Percentiles rank a stretch among this genome's conserved stretches.
Conservation (phyloP, 1,139 yeast species). For the Lodderomyces theae region DNA sequence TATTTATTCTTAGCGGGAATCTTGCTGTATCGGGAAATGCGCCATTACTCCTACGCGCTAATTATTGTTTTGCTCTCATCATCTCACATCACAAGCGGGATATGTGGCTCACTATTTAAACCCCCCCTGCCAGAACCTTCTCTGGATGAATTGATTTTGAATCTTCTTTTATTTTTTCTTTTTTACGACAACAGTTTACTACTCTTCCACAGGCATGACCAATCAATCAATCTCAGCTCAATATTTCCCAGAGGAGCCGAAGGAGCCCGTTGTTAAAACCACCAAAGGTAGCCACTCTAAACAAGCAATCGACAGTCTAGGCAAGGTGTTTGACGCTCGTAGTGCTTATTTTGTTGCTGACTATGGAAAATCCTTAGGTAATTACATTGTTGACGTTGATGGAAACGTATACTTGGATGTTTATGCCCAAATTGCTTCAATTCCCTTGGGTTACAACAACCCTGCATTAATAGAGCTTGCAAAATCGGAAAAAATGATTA, state of each 20-base stretch:
- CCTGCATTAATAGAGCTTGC: slow-evolving; percentile 65
- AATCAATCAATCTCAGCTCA: slow-evolving; percentile 41
- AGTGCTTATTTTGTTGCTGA: slow-evolving; percentile 69
- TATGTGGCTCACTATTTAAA: too few relatives aligned
- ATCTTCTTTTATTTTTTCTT: too few relatives aligned
- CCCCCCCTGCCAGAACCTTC: not conserved
- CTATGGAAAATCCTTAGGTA: slow-evolving; percentile 65
- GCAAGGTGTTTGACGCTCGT: slow-evolving; percentile 58
- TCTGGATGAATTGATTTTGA: not conserved
- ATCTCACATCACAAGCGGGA: not conserved
- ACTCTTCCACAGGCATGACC: slow-evolving; percentile 7
- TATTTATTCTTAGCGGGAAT: not conserved
- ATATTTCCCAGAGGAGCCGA: slow-evolving; percentile 70
- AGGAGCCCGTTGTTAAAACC: slow-evolving; percentile 53
- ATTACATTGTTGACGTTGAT: slow-evolving; percentile 69
- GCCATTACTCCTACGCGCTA: not conserved
- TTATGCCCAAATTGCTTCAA: slow-evolving; percentile 76
- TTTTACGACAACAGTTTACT: not conserved
- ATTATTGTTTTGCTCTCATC: not conserved
- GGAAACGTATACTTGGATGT: slow-evolving; percentile 68
- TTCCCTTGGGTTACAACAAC: slow-evolving; percentile 77
- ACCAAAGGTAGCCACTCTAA: slow-evolving; percentile 56
- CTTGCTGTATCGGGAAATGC: not conserved
- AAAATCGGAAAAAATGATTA: slow-evolving; percentile 59
- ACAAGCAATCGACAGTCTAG: slow-evolving; percentile 45